Base-by-base conservation (phyloP, 2,329 filamentous ascomycete genomes). In the Aspergillus fructus region DNA sequence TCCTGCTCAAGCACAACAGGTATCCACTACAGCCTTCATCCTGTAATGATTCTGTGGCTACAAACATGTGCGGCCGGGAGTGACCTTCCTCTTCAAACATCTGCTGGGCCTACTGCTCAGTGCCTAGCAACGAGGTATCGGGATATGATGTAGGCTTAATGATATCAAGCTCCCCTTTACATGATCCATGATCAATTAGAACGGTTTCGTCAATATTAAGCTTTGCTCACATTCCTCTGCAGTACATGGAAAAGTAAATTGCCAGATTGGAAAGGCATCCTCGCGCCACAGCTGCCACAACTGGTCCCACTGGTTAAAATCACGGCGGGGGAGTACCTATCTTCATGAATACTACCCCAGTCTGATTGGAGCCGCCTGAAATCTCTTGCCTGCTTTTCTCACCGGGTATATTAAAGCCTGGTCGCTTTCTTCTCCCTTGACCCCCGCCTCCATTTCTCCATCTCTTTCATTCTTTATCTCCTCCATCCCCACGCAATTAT, bases 301-400 rank as follows among this genome's bases (percentile, higher is more conserved):
- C 23, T 42, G 34, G 49, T 27, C 42, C 34, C 48, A 51, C 48
- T 49, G 40, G n/a, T 27, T 52, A 7, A 52, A 54, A 48, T 56
- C 49, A 41, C 33, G 33, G 21, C 52, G 34, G 23, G 33, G 46
- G 11, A 21, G 13, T 51, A 17, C 8, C 39, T 17, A 3, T 40
- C 24, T 7, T 27, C 13, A 19, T 53, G 55, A 53, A 53, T 53
- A 23, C 17, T 24, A 43, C 46, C 19, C 30, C 24, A n/a, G 13
- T 37, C 5, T 57, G 43, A 49, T 53, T 53, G 45, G 55, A 33
- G 23, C 45, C 13, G 23, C n/a, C 21, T 13, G 21, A 33, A 43
- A 19, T 17, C 30, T 58, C 55, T 58, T 49, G 40, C 49, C 50
- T 46, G 19, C 42, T 27, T 13, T 23, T 19, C n/a, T 58, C 27